A percentile compares a stretch with the other conserved stretches of the same genome.
Evolutionary conservation across 169 alveolate genomes (phyloP).

Genomic region (Plasmodium vivax): DNA sequence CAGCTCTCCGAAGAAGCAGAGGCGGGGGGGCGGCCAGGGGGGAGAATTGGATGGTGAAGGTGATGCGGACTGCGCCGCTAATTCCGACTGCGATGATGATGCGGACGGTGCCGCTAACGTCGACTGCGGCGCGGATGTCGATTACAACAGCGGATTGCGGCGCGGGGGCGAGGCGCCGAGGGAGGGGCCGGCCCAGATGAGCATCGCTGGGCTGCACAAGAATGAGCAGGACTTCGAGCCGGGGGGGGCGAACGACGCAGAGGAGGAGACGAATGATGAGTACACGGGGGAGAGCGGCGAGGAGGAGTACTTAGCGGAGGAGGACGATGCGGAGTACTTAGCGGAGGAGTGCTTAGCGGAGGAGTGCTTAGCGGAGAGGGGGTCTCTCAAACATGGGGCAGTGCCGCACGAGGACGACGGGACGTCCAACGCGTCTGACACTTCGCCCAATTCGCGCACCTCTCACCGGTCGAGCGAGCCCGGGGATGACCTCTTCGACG

Average conservation of each 20-base stretch:
- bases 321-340: neutral
- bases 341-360: neutral
- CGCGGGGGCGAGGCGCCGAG: neutral
- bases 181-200: neutral
- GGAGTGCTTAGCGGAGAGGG: neutral
- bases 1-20: slow-evolving; percentile 43
- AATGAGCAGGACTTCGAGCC: slow-evolving; percentile 9
- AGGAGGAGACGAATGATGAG: no score
- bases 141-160: neutral
- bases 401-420: neutral
- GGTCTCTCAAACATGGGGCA: neutral
- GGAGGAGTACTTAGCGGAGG: neutral
- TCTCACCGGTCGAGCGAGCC: neutral
- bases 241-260: neutral
- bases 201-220: slow-evolving; percentile 4
- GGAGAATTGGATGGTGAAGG: neutral
- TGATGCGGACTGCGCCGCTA: neutral
- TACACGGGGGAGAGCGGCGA: no score
- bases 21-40: neutral
- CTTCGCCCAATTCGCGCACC: neutral
- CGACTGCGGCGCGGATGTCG: neutral
- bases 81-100: neutral
- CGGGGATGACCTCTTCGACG: slow-evolving; percentile 18
- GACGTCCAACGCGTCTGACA: neutral
- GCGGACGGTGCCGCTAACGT: neutral